These are phyloP conservation scores for Ascochyta clinopodiicola DNA, from an alignment of 2,329 filamentous ascomycete genomes.

Conservation along the genomic window DNA sequence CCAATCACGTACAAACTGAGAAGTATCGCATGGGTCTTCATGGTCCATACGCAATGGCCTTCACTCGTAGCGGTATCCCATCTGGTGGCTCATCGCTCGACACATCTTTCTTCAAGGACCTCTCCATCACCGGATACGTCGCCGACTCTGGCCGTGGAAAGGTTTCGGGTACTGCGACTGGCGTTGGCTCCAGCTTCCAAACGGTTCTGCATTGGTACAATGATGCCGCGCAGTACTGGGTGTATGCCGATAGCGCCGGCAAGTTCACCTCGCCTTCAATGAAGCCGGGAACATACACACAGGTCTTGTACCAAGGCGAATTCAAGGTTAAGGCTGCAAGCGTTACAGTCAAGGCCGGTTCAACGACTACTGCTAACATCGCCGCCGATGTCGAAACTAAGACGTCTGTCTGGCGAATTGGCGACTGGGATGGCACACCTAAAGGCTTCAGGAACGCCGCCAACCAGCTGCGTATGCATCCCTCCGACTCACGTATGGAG, in stretches of 20 bases:
- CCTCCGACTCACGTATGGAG: slow-evolving; percentile 68
- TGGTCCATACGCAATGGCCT: slow-evolving; percentile 69
- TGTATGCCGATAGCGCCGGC: slow-evolving; percentile 61
- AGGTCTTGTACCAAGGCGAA: slow-evolving; percentile 68
- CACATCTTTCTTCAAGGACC: slow-evolving; percentile 65
- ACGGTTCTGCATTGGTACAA: slow-evolving; percentile 72
- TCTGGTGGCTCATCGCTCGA: slow-evolving; percentile 52
- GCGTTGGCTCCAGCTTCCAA: slow-evolving; percentile 59
- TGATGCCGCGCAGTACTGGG: slow-evolving; percentile 68
- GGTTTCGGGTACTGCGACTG: slow-evolving; percentile 67
- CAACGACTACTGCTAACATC: slow-evolving; percentile 59
- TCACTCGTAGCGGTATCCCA: slow-evolving; percentile 65
- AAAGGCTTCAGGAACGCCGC: slow-evolving; percentile 70
- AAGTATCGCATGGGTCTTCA: slow-evolving; percentile 67
- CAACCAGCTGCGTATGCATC: slow-evolving; percentile 73
- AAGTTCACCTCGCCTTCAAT: slow-evolving; percentile 69
- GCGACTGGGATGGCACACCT: slow-evolving; percentile 67
- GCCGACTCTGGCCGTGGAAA: slow-evolving; percentile 62
- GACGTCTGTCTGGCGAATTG: slow-evolving; percentile 68
- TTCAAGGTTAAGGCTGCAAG: slow-evolving; percentile 60
- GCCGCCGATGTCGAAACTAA: slow-evolving; percentile 56
- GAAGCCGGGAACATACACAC: slow-evolving; percentile 73
- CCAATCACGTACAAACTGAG: slow-evolving; percentile 65
- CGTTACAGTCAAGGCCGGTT: slow-evolving; percentile 57
- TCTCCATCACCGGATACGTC: slow-evolving; percentile 66